Evolutionary conservation across 129 eudicot genomes (phyloP).

Genomic region (Scalesia atractyloides): DNA sequence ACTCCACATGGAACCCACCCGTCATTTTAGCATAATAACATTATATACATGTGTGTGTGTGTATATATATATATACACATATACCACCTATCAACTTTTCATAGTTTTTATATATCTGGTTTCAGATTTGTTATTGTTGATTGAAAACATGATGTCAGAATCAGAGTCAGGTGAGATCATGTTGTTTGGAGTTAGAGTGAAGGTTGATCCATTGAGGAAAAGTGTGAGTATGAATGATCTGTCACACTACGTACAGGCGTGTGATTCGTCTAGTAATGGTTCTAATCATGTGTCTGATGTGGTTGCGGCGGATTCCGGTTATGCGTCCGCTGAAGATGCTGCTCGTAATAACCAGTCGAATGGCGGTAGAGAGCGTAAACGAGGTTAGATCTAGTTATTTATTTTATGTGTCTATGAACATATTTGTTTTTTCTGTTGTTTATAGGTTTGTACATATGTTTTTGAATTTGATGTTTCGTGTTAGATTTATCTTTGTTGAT

Average conservation of each 20-base stretch:
- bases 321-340: conserved; percentile 86
- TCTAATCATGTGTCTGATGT: conserved; percentile 17
- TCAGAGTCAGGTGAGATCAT: conserved; percentile 58
- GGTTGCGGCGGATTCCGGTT: conserved; percentile 44
- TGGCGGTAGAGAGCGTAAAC: conserved; percentile 67
- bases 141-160: conserved; percentile 21
- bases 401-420: neutral
- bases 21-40: conserved; percentile 31
- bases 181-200: conserved; percentile 89
- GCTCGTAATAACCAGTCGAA: conserved; percentile 39
- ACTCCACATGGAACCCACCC: conserved; percentile 40
- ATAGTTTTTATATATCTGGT: conserved; percentile 4
- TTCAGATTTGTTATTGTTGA: neutral
- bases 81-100: too few species aligned
- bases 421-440: neutral
- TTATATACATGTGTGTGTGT: too few species aligned
- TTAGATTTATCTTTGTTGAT: too few species aligned
- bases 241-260: conserved; percentile 58
- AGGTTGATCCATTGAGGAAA: conserved; percentile 92
- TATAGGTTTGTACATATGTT: neutral
- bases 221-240: conserved; percentile 90
- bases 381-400: conserved; percentile 63
- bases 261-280: conserved; percentile 24
- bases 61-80: too few species aligned
- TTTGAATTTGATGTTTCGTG: too few species aligned